These are phyloP conservation scores for Diaporthe velutina DNA, from an alignment of 2,329 filamentous ascomycete species.

Conservation along the genomic window DNA sequence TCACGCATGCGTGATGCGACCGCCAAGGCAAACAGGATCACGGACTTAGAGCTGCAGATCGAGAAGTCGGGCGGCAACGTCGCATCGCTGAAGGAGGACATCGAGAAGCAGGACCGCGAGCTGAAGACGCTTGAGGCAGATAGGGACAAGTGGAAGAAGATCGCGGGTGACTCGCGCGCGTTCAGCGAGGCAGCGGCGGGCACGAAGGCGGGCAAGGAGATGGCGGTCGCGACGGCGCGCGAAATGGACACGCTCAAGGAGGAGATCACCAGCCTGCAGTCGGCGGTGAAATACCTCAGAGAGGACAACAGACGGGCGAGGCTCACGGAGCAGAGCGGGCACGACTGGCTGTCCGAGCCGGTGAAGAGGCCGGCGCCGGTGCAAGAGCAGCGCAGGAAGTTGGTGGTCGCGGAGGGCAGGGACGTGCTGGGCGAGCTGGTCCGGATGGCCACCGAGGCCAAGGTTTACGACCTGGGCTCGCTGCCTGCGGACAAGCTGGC, in stretches of 20 bases:
- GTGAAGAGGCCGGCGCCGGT: constrained; percentile 61
- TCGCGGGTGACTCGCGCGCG: constrained; percentile 71
- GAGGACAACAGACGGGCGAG: constrained; percentile 76
- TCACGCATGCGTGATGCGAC: constrained; percentile 87
- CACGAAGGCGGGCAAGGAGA: constrained; percentile 71
- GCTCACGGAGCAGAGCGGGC: constrained; percentile 64
- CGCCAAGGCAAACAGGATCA: constrained; percentile 79
- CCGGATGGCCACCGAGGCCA: constrained; percentile 68
- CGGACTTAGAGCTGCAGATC: constrained; percentile 72
- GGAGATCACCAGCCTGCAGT: constrained; percentile 75
- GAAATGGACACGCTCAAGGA: constrained; percentile 80
- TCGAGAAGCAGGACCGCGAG: constrained; percentile 77
- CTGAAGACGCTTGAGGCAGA: constrained; percentile 74
- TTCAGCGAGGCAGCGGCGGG: constrained; percentile 62
- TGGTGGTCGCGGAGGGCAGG: constrained; percentile 71
- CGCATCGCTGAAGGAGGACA: constrained; percentile 69
- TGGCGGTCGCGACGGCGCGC: constrained; percentile 76
- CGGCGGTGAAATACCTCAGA: constrained; percentile 75
- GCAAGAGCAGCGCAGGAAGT: constrained; percentile 61
- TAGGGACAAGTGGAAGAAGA: constrained; percentile 79
- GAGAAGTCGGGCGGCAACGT: constrained; percentile 65
- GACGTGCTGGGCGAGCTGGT: constrained; percentile 76
- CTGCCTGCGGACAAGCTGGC: constrained; percentile 71
- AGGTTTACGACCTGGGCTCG: constrained; percentile 69
- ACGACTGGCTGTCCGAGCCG: constrained; percentile 76